These are phyloP conservation scores for Pyrus betulifolia DNA, from an alignment of 306 rosid species.

Conservation along the genomic window DNA sequence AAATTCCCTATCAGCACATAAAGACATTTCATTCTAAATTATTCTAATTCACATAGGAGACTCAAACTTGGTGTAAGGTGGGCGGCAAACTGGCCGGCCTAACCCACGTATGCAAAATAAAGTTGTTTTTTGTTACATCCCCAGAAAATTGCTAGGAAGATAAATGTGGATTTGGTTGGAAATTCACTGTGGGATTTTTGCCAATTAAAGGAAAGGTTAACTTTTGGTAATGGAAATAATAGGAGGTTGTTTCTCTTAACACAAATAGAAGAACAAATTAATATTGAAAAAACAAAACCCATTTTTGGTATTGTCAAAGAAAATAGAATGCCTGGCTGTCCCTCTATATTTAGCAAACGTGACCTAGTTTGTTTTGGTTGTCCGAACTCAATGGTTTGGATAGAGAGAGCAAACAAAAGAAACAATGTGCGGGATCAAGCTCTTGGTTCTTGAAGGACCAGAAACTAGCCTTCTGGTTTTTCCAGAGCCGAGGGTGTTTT, in stretches of 20 bases:
- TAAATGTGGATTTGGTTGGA: not conserved
- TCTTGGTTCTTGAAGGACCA: constrained; percentile 21
- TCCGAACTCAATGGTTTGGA: constrained; percentile 32
- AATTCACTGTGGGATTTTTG: not conserved
- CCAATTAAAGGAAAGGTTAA: not conserved
- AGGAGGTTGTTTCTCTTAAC: not conserved
- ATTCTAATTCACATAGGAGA: no score
- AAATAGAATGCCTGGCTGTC: constrained; percentile 1
- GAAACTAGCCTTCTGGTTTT: constrained; percentile 36
- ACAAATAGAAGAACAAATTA: not conserved
- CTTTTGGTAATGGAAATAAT: not conserved
- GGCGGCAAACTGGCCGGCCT: not conserved
- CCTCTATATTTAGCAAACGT: constrained; percentile 34
- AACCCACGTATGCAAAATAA: not conserved
- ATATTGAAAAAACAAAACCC: not conserved
- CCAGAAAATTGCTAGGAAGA: not conserved
- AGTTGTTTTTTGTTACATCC: not conserved
- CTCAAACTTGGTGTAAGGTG: not conserved
- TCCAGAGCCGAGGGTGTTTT: constrained; percentile 11
- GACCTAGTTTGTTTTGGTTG: constrained; percentile 36
- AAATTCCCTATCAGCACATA: no score
- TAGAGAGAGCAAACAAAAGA: constrained; percentile 27
- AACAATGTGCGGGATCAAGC: constrained; percentile 7
- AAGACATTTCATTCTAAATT: no score
- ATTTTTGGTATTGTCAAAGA: not conserved